Percentiles rank a stretch among this genome's conserved stretches.
These are phyloP conservation scores for Saturnispora silvae DNA, from an alignment of 805 yeast species.

Conservation along the genomic window DNA sequence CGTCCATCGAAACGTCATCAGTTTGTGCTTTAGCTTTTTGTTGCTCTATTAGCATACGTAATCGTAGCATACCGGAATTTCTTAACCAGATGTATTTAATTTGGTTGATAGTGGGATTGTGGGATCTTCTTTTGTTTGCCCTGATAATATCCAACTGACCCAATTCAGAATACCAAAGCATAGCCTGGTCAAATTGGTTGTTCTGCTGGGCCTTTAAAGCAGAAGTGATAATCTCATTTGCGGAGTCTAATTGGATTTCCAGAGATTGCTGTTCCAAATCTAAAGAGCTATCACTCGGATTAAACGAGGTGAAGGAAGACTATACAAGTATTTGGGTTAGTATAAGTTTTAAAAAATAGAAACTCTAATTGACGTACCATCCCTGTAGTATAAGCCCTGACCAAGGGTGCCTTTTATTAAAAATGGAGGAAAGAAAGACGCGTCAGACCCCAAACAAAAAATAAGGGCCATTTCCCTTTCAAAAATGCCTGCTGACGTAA, in stretches of 20 bases:
- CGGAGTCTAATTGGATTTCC: constrained; percentile 83
- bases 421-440: no score
- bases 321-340: constrained; percentile 9
- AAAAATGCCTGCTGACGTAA: no score
- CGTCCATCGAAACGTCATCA: neutral
- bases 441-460: no score
- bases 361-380: constrained; percentile 6
- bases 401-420: no score
- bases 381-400: no score
- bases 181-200: constrained; percentile 38
- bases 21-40: neutral
- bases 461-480: no score
- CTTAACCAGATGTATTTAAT: constrained; percentile 70
- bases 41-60: constrained; percentile 25
- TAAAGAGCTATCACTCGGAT: constrained; percentile 62
- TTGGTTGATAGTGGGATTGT: constrained; percentile 58
- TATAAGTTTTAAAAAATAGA: neutral
- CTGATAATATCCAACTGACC: constrained; percentile 60
- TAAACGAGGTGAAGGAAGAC: constrained; percentile 74
- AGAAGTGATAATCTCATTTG: constrained; percentile 60
- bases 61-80: constrained; percentile 67
- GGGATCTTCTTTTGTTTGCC: constrained; percentile 27
- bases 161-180: constrained; percentile 44
- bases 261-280: constrained; percentile 86
- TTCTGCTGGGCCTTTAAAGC: constrained; percentile 58